A percentile compares a stretch with the other conserved stretches of the same genome.
These are phyloP conservation scores for Agrocybe chaxingu DNA, from an alignment of 768 basidiomycete genomes.

Conservation along the genomic window DNA sequence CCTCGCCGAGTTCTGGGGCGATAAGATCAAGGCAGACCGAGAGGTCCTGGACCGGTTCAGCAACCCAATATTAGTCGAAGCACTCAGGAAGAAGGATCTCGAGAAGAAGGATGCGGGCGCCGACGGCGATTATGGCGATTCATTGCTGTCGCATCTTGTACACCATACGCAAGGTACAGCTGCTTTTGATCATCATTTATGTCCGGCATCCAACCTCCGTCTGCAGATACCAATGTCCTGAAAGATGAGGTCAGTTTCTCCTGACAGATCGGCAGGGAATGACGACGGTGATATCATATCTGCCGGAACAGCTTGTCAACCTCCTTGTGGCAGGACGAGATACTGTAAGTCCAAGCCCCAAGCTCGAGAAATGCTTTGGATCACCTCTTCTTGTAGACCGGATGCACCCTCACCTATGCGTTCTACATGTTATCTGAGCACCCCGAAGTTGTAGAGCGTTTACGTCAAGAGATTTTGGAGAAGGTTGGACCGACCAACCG, in stretches of 20 bases:
- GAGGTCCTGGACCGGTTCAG: constrained; percentile 40
- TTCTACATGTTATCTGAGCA: constrained; percentile 43
- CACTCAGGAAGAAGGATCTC: constrained; percentile 18
- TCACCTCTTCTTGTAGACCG: constrained; percentile 23
- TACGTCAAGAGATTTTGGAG: constrained; percentile 38
- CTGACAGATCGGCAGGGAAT: no score
- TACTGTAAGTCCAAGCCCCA: constrained; percentile 26
- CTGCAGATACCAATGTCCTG: constrained; percentile 12
- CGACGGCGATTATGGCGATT: constrained; percentile 31
- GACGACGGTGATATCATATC: neutral
- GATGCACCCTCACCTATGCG: constrained; percentile 36
- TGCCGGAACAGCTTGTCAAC: constrained; percentile 37
- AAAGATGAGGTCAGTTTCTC: constrained; percentile 16
- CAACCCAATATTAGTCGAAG: constrained; percentile 37
- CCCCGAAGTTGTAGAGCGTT: constrained; percentile 30
- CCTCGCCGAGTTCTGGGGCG: constrained; percentile 45
- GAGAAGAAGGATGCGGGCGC: constrained; percentile 12
- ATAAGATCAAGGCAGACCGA: constrained; percentile 37
- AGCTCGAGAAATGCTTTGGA: neutral
- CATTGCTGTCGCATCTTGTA: constrained; percentile 44
- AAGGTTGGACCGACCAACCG: constrained; percentile 32
- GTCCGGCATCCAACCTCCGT: neutral
- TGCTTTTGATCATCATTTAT: neutral
- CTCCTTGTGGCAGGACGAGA: constrained; percentile 52
- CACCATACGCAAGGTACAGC: constrained; percentile 43